Evolutionary conservation across 805 yeast genomes (phyloP), one percentile per base, ranked within the genome.

Genomic region (Ogataea salicorniae): DNA sequence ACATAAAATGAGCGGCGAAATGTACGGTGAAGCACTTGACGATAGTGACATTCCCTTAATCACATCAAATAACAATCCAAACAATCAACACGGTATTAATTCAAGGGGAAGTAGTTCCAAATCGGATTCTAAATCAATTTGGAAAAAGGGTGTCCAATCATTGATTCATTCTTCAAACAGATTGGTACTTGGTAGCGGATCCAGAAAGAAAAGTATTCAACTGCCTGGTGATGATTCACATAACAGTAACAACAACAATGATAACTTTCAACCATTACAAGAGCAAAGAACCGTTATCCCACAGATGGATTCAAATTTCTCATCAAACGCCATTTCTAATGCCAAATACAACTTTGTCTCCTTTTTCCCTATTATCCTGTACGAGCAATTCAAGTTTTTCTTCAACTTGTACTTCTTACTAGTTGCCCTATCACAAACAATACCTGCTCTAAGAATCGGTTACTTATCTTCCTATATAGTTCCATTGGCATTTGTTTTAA

Each of bases 321-420:
- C 94, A 1, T 69, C 88, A 13, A 94, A 94, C 64, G 87, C 94
- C 6, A 78, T 94, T 14, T 87, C 96, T 41, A 94, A 94, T 67
- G 98, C 99, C 20, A 92, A 91, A 67, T 94, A 94, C 68, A 87
- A 87, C 57, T 87, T 94, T 2, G 63, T 89, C 35, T 82, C 96
- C 1, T 94, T 94, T 60, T 68, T 94, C 9, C 99, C 99, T 3
- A 75, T 88, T 39, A 81, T 94, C 46, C 75, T 94, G 31, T 95
- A 87, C 66, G 97, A 92, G 64, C 99, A 94, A 72, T 94, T 94
- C 80, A 90, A 91, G 70, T 92, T 94, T 66, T 94, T 94, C 68
- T 94, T 90, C 76, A 94, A 94, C 67, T 71, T 94, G 42, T 94
- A 94, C 67, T 94, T 94, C 63, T 70, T 95, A 44, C 61, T 95